Conservation (phyloP, 176 grass and related monocot genomes). For the Tillandsia fasciculata region DNA sequence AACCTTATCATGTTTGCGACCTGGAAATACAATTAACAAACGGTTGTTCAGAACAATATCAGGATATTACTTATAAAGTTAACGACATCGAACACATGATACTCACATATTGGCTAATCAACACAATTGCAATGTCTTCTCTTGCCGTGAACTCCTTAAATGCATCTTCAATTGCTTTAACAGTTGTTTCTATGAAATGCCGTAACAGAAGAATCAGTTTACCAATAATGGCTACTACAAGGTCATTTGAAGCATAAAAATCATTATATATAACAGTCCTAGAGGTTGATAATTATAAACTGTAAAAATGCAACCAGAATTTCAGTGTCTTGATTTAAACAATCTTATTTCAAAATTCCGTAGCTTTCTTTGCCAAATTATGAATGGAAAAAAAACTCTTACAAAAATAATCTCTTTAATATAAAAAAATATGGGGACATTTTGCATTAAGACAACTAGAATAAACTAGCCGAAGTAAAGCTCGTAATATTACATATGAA, state of each 20-base stretch:
- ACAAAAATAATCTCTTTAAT: too few species aligned
- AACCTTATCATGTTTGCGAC: slow-evolving; percentile 80
- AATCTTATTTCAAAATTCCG: neutral
- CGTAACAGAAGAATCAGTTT: neutral
- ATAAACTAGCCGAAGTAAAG: neutral
- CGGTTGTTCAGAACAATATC: neutral
- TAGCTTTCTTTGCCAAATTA: neutral
- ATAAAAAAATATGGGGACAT: too few species aligned
- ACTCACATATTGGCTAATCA: slow-evolving; percentile 90
- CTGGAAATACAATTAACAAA: slow-evolving; percentile 18
- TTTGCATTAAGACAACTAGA: too few species aligned
- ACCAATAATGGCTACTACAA: neutral
- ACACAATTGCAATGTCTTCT: slow-evolving; percentile 70
- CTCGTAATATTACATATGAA: neutral
- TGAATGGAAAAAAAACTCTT: too few species aligned
- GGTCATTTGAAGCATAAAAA: neutral
- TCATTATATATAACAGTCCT: neutral
- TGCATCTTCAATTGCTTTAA: slow-evolving; percentile 78
- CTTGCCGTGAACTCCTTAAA: slow-evolving; percentile 71
- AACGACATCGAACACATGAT: neutral
- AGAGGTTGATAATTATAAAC: neutral
- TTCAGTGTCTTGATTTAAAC: neutral
- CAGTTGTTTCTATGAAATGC: slow-evolving; percentile 51
- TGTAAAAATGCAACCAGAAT: neutral
- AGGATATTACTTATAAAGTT: neutral